A percentile compares a stretch with the other conserved stretches of the same genome.
phyloP scores from a whole-genome alignment of 768 basidiomycete species.

The Trametes meyenii region DNA sequence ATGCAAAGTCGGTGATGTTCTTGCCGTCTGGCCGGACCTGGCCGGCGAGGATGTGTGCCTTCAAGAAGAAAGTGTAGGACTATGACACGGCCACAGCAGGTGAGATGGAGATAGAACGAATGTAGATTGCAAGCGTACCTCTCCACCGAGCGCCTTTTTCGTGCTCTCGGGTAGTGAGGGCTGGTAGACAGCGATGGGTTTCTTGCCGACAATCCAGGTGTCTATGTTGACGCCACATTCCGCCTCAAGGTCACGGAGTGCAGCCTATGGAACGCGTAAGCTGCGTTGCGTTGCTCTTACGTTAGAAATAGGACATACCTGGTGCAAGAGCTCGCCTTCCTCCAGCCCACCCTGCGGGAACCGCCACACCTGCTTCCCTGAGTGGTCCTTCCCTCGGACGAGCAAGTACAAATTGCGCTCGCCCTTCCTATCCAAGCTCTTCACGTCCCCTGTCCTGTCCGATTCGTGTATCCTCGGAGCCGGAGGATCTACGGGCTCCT shows the following conservation, averaged over 20 bases:
- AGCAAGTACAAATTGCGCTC: slow-evolving; percentile 90
- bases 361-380: slow-evolving; percentile 65
- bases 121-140: slow-evolving; percentile 19
- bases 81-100: slow-evolving; percentile 34
- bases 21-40: slow-evolving; percentile 66
- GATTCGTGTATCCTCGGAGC: slow-evolving; percentile 58
- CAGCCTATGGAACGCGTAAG: slow-evolving; percentile 53
- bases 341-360: slow-evolving; percentile 74
- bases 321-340: slow-evolving; percentile 73
- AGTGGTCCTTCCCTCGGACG: slow-evolving; percentile 51
- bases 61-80: slow-evolving; percentile 87
- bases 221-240: slow-evolving; percentile 87
- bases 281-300: no score
- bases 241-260: slow-evolving; percentile 65
- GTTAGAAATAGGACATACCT: slow-evolving; percentile 47
- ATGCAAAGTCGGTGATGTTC: slow-evolving; percentile 76
- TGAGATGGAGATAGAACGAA: background rate
- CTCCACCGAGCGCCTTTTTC: slow-evolving; percentile 15
- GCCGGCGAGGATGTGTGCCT: slow-evolving; percentile 90
- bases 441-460: slow-evolving; percentile 61
- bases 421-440: slow-evolving; percentile 79
- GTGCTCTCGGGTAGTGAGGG: slow-evolving; percentile 39
- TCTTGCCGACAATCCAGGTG: slow-evolving; percentile 89
- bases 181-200: slow-evolving; percentile 82
- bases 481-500: slow-evolving; percentile 50